phyloP scores from a whole-genome alignment of 176 grass and related monocot species.

The Leersia perrieri region DNA sequence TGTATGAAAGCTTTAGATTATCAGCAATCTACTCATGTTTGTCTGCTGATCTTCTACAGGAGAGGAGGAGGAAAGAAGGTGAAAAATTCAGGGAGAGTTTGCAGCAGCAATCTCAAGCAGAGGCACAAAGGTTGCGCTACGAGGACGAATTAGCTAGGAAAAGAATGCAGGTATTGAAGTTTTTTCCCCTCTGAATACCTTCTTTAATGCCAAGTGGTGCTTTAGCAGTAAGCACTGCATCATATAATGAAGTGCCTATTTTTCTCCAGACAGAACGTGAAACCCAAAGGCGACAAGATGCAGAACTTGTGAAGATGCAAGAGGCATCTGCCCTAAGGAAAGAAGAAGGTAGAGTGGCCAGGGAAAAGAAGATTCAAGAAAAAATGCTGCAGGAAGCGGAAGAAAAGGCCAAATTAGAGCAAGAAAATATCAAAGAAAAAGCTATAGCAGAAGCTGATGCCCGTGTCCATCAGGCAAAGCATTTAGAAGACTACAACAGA shows the following conservation, averaged over 20 bases:
- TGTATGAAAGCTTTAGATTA: conserved; percentile 8
- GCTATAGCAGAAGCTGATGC: conserved; percentile 57
- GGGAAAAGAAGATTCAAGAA: conserved; percentile 67
- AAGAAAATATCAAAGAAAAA: conserved; percentile 36
- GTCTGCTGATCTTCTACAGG: conserved; percentile 45
- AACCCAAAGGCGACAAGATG: conserved; percentile 59
- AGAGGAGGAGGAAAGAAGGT: conserved; percentile 55
- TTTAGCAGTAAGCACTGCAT: neutral
- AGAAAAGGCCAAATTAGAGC: conserved; percentile 54
- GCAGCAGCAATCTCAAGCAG: conserved; percentile 53
- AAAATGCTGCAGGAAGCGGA: conserved; percentile 49
- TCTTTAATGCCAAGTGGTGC: conserved; percentile 1
- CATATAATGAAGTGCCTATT: conserved; percentile 18
- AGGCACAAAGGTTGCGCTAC: conserved; percentile 77
- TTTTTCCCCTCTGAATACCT: neutral
- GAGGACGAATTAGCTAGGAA: conserved; percentile 91
- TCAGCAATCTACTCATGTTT: conserved; percentile 5
- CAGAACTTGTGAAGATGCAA: conserved; percentile 94
- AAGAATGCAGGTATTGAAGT: conserved; percentile 66
- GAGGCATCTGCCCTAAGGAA: conserved; percentile 59
- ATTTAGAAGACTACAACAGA: conserved; percentile 57
- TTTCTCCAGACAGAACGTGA: conserved; percentile 70
- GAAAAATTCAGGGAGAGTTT: conserved; percentile 71
- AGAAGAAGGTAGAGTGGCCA: conserved; percentile 68
- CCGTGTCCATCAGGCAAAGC: conserved; percentile 34